These are phyloP conservation scores for Cylindrodendrum hubeiense DNA, from an alignment of 2,329 filamentous ascomycete species.

Conservation along the genomic window DNA sequence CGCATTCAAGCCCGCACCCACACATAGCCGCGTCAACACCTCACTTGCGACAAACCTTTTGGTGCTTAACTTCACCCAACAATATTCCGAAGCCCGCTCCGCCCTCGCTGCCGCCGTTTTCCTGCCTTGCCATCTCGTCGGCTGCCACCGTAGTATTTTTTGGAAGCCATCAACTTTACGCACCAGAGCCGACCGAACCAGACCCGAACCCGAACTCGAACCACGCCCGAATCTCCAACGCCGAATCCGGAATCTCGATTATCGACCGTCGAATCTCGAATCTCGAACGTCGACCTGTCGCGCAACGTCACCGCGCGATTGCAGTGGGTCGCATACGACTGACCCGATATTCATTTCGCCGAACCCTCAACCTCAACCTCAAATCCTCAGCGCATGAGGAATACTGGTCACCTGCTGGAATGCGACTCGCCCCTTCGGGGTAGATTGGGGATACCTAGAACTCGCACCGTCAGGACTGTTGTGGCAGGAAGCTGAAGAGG, in stretches of 20 bases:
- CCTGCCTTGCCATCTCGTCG: background rate
- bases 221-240: background rate
- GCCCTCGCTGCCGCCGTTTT: background rate
- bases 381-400: conserved; percentile 18
- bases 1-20: conserved; percentile 31
- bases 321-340: conserved; percentile 4
- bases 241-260: no score
- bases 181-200: background rate
- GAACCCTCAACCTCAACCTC: background rate
- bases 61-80: conserved; percentile 20
- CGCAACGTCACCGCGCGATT: conserved; percentile 1
- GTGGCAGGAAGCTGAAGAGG: conserved; percentile 26
- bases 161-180: background rate
- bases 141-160: background rate
- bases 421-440: conserved; percentile 23
- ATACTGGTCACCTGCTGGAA: conserved; percentile 24
- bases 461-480: conserved; percentile 1
- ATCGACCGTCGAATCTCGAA: background rate
- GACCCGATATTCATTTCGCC: background rate
- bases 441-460: conserved; percentile 28
- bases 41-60: conserved; percentile 19
- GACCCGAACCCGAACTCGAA: background rate
- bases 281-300: background rate
- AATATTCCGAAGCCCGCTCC: conserved; percentile 4
- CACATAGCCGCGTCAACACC: conserved; percentile 26